Percentiles rank a stretch among this genome's conserved stretches.
These are phyloP conservation scores for Discostella pseudostelligera DNA, from an alignment of 108 stramenopile genomes.

Conservation along the genomic window DNA sequence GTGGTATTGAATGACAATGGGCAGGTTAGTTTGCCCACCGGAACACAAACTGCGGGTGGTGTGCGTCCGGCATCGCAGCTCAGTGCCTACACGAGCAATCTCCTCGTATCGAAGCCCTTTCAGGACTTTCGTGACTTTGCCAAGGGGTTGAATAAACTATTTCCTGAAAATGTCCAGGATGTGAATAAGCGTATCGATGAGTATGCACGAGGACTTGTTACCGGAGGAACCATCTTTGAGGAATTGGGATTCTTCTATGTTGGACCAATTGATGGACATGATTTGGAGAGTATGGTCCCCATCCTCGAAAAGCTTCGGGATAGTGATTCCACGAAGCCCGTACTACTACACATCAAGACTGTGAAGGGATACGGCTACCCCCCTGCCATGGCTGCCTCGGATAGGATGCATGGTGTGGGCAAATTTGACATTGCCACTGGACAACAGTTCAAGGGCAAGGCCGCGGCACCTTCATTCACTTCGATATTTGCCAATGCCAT, in stretches of 20 bases:
- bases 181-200: constrained; percentile 97
- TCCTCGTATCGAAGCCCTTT: constrained; percentile 93
- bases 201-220: constrained; percentile 94
- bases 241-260: constrained; percentile 98
- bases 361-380: constrained; percentile 96
- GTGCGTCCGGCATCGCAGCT: constrained; percentile 87
- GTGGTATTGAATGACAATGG: constrained; percentile 98
- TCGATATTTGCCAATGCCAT: constrained; percentile 93
- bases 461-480: constrained; percentile 79
- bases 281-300: constrained; percentile 94
- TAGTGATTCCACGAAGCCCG: constrained; percentile 80
- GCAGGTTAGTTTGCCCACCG: constrained; percentile 96
- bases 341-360: constrained; percentile 94
- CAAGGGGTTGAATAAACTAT: constrained; percentile 89
- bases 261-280: constrained; percentile 97
- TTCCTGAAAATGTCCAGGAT: constrained; percentile 92
- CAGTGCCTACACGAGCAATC: constrained; percentile 89
- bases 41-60: constrained; percentile 94
- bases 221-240: constrained; percentile 96
- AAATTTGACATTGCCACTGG: constrained; percentile 96
- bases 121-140: constrained; percentile 94
- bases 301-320: constrained; percentile 94
- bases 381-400: constrained; percentile 89
- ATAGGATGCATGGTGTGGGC: constrained; percentile 96
- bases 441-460: constrained; percentile 80